These are phyloP conservation scores for Russula griseocarnosa DNA, from an alignment of 768 basidiomycete species.

Conservation along the genomic window DNA sequence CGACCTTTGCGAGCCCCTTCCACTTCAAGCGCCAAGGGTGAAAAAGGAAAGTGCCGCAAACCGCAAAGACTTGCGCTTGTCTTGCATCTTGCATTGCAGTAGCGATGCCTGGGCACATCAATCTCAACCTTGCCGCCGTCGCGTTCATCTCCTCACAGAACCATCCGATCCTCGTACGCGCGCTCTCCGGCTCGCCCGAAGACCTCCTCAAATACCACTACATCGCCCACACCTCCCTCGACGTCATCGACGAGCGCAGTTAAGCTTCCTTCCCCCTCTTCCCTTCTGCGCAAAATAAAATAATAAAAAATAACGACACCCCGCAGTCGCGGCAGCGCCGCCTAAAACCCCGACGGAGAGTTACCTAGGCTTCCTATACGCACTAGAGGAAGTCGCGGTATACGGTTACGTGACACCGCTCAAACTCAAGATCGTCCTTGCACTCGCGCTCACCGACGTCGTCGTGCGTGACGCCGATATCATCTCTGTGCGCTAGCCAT, in stretches of 20 bases:
- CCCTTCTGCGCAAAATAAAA: neutral
- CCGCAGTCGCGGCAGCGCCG: constrained; percentile 39
- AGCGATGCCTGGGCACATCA: constrained; percentile 51
- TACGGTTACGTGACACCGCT: constrained; percentile 90
- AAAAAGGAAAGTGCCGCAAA: neutral
- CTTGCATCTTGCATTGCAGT: neutral
- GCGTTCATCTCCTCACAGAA: constrained; percentile 85
- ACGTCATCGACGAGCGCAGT: constrained; percentile 92
- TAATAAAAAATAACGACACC: neutral
- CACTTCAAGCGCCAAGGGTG: no score
- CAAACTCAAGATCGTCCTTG: constrained; percentile 82
- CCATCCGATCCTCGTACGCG: constrained; percentile 73
- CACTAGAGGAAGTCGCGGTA: constrained; percentile 90
- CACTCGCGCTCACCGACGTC: constrained; percentile 73
- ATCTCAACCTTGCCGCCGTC: constrained; percentile 70
- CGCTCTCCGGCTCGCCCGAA: constrained; percentile 56
- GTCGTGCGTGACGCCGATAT: constrained; percentile 80
- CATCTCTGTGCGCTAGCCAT: constrained; percentile 50
- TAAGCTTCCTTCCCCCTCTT: constrained; percentile 34
- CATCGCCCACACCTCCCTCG: constrained; percentile 84
- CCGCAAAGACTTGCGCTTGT: no score
- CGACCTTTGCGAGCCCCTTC: no score
- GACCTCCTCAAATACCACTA: constrained; percentile 83
- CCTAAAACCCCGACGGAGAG: constrained; percentile 60
- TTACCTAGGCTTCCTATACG: constrained; percentile 80